Conservation (phyloP, 1,139 yeast species). For the Nadsonia commutata region DNA sequence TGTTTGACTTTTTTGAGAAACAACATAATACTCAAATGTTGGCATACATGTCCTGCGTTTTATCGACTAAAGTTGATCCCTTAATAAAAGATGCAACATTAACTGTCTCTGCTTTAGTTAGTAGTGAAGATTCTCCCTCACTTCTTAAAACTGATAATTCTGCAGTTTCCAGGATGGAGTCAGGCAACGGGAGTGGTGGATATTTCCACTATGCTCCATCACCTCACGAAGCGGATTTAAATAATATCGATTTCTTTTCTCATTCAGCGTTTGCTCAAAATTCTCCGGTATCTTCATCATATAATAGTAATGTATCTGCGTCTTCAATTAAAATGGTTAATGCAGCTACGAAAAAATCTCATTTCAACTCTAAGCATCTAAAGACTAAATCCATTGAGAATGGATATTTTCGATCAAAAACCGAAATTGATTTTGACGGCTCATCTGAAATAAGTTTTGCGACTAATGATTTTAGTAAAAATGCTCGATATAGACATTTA, state of each 20-base stretch:
- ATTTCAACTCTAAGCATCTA: neutral
- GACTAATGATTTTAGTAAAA: too few relatives aligned
- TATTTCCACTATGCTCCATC: constrained; percentile 1
- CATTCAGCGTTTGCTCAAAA: too few relatives aligned
- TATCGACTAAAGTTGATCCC: constrained; percentile 9
- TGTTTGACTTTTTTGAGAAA: constrained; percentile 50
- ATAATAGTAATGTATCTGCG: neutral
- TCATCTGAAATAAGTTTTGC: too few relatives aligned
- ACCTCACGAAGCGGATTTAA: neutral
- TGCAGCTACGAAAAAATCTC: neutral
- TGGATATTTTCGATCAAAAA: neutral
- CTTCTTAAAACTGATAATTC: neutral
- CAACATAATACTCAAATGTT: constrained; percentile 72
- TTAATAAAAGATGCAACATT: neutral
- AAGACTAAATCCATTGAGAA: neutral
- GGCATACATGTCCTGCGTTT: constrained; percentile 71
- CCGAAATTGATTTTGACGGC: neutral
- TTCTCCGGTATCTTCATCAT: neutral
- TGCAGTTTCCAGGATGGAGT: neutral
- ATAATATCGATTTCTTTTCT: neutral
- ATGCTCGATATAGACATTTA: too few relatives aligned
- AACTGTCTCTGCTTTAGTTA: neutral
- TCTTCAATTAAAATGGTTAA: neutral
- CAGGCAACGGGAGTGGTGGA: neutral
- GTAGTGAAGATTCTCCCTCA: neutral